Base-by-base conservation (phyloP, 164 flowering plant genomes). In the Kalanchoe fedtschenkoi region DNA sequence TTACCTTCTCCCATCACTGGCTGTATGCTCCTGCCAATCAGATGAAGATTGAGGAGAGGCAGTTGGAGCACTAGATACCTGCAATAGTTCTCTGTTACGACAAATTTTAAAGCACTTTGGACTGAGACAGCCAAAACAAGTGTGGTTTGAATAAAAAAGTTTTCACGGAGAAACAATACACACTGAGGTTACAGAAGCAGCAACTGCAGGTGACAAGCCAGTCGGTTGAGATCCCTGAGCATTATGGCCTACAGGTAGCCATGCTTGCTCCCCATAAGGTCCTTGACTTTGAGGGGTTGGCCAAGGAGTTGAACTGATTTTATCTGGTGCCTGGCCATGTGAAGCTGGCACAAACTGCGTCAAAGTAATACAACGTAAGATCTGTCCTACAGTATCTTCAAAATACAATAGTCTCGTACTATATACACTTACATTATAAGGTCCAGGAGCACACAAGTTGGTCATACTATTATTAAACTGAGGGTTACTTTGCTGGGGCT, bases 21-120 rank as follows among this genome's bases (percentile, higher is more conserved):
- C 74, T 54, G 83, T 70, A 74, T 83, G 95, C 71, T 91, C 99
- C 74, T 88, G 96, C 99, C 99, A 95, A 73, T 91, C 99, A 67
- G 95, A 82, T 41, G 88, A 51, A 17, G 30, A 68, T 62, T 72
- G 84, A 34, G 69, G 76, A 70, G 66, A 58, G 4, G 74, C 61
- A 65, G 63, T 77, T 68, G 84, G 65, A 57, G 37, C 65, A 64
- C 60, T 73, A 46, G 44, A 59, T 1, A 60, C 80, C 91, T 87
- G 72, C 63, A 69, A 51, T 21, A 61, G 35, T 44, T 68, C 21
- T 22, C 30, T 58, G 46, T n/a, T 53, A 0, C 10, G 30, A 58
- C 15, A 42, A 54, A 51, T 42, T 19, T n/a, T 17, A 6, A 10
- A 44, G n/a, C 19, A 19, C 51, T 15, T 6, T 16, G 5, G 19